phyloP scores from a whole-genome alignment of 331 rosid genomes.

The Rosa hybrid region DNA sequence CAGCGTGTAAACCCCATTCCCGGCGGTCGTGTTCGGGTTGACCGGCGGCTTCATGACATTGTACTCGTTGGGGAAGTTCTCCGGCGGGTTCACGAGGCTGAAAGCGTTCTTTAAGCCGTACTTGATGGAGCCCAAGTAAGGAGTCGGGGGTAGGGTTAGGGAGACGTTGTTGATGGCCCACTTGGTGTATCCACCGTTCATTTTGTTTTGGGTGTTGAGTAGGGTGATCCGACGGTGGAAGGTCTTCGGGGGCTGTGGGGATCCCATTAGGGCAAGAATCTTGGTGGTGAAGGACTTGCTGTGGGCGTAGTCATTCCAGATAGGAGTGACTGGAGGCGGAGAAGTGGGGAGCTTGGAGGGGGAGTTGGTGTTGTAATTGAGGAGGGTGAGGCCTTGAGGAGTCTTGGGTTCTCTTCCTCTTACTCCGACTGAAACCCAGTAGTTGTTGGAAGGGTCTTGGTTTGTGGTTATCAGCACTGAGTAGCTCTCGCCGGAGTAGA shows the following conservation, averaged over 20 bases:
- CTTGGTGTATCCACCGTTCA: constrained; percentile 57
- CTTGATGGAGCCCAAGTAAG: constrained; percentile 69
- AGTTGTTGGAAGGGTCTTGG: constrained; percentile 63
- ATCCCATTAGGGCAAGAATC: constrained; percentile 53
- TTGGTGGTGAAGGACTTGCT: constrained; percentile 60
- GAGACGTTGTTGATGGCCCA: constrained; percentile 86
- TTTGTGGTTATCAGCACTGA: constrained; percentile 67
- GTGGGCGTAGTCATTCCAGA: constrained; percentile 59
- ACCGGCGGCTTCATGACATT: constrained; percentile 45
- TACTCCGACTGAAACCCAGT: constrained; percentile 70
- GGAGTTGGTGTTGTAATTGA: constrained; percentile 55
- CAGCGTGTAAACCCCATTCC: constrained; percentile 59
- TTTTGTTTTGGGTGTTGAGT: constrained; percentile 69
- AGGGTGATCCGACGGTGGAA: constrained; percentile 48
- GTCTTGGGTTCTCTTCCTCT: constrained; percentile 63
- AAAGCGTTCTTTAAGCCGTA: constrained; percentile 37
- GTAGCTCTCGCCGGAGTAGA: constrained; percentile 83
- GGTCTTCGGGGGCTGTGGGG: constrained; percentile 53
- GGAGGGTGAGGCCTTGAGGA: constrained; percentile 54
- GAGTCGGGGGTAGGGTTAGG: constrained; percentile 56
- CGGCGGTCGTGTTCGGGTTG: constrained; percentile 38
- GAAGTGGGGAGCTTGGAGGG: constrained; percentile 60
- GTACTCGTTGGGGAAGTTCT: constrained; percentile 33
- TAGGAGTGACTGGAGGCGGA: constrained; percentile 65
- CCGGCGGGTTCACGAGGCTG: constrained; percentile 43